Conservation (phyloP, 345 rosid genomes). For the Pugionium cornutum region DNA sequence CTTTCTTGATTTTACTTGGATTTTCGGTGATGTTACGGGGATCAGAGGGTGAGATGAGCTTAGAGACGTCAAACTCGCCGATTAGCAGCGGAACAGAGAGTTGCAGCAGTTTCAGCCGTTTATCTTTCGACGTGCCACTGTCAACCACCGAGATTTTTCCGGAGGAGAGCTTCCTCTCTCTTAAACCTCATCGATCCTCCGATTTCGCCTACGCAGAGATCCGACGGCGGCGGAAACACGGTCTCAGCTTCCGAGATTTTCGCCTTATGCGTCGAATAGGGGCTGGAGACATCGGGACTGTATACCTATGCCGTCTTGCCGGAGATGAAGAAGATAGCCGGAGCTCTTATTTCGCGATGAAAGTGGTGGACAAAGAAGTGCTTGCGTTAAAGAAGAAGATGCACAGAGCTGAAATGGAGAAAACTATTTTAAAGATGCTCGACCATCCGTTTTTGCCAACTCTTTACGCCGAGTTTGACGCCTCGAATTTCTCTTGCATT, state of each 20-base stretch:
- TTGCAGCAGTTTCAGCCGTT: slow-evolving; percentile 68
- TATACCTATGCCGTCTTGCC: slow-evolving; percentile 72
- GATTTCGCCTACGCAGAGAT: slow-evolving; percentile 80
- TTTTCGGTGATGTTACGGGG: slow-evolving; percentile 25
- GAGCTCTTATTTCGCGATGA: slow-evolving; percentile 66
- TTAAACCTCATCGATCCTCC: slow-evolving; percentile 80
- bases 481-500: slow-evolving; percentile 79
- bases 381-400: slow-evolving; percentile 70
- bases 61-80: slow-evolving; percentile 55
- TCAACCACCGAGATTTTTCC: slow-evolving; percentile 43
- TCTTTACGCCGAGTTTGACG: slow-evolving; percentile 85
- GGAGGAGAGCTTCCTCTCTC: slow-evolving; percentile 41
- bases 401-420: slow-evolving; percentile 85
- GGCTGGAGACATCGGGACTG: slow-evolving; percentile 89
- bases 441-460: slow-evolving; percentile 95
- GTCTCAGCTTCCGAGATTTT: slow-evolving; percentile 72
- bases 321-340: slow-evolving; percentile 22
- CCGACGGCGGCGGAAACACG: slow-evolving; percentile 48
- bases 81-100: slow-evolving; percentile 77
- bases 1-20: background rate
- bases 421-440: slow-evolving; percentile 73
- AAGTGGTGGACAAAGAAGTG: slow-evolving; percentile 81
- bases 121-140: slow-evolving; percentile 66
- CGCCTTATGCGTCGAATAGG: slow-evolving; percentile 72
- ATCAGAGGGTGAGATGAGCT: slow-evolving; percentile 49